Base-by-base conservation (phyloP, 768 basidiomycete species). In the Hemileccinum rubropunctum region DNA sequence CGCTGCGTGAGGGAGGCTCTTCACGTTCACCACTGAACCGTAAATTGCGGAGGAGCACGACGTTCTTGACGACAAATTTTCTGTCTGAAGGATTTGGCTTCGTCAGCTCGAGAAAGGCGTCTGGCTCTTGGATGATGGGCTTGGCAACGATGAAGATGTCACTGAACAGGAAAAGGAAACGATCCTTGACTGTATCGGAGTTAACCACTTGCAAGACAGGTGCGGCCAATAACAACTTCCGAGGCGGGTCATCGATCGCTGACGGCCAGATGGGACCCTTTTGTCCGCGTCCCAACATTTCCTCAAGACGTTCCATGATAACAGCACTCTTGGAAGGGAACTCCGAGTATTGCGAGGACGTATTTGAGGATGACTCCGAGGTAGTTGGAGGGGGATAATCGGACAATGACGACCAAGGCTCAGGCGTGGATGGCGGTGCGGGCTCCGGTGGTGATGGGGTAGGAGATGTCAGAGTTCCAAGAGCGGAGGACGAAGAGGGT, bases 91-190 rank as follows among this genome's bases (percentile, higher is more conserved):
- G 73, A 48, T 76, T 71, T 20, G 81, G 80, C 48, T 82, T 80
- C 49, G 77, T 70, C 45, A 72, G 64, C 59, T 86, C 86, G 41
- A 82, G 68, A 30, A 83, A 73, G 32, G 73, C 71, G 54, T 89
- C 86, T 43, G 81, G 77, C 38, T 88, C 84, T 33, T 81, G 79
- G 47, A 83, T 73, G 51, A 94, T 76, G 12, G 94, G 94, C 67
- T 98, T 98, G 35, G 95, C 87, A 57, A 98, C 82, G 67, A 98
- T 80, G 47, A 98, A 81, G 46, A 98, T 80, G 66, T 99, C 97
- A 67, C 76, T 92, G 79, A 99, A 99, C n/a, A 98, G 79, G 74
- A 98, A 95, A 10, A 98, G 79, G 72, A 92, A 91, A 11, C 97
- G 85, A 62, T 98, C 94, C 68, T 98, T 98, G 67, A 94, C 88